Percentiles rank a stretch among this genome's conserved stretches.
Conservation (phyloP, 805 yeast genomes). For the Ogataea sp. region DNA sequence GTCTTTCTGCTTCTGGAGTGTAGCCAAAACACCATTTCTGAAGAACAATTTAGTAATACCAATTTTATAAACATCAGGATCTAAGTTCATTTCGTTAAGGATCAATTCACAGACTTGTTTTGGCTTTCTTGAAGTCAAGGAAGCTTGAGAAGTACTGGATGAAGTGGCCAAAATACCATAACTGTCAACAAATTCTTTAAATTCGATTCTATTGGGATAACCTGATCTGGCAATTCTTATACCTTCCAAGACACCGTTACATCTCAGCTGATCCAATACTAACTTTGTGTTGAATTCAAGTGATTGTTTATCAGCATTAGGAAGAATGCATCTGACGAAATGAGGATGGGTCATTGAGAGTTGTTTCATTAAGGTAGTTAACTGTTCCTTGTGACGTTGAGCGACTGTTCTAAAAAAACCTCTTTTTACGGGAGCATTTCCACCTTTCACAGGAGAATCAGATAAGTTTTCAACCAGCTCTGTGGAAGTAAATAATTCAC, state of each 20-base stretch:
- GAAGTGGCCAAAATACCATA: constrained; percentile 62
- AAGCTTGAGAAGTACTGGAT: constrained; percentile 29
- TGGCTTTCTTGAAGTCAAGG: constrained; percentile 27
- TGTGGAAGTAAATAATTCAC: constrained; percentile 37
- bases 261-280: constrained; percentile 82
- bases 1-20: constrained; percentile 72
- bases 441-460: constrained; percentile 23
- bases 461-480: constrained; percentile 16
- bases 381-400: constrained; percentile 81
- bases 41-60: constrained; percentile 71
- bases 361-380: constrained; percentile 61
- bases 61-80: constrained; percentile 49
- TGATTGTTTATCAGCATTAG: constrained; percentile 71
- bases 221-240: constrained; percentile 96
- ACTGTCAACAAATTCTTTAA: constrained; percentile 68
- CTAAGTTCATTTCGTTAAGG: constrained; percentile 54
- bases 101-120: constrained; percentile 67
- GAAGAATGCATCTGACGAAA: constrained; percentile 92
- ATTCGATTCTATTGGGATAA: constrained; percentile 85
- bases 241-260: constrained; percentile 98
- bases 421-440: constrained; percentile 13
- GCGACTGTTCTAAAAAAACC: constrained; percentile 70
- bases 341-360: constrained; percentile 84
- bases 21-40: constrained; percentile 71
- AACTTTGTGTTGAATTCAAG: constrained; percentile 63